phyloP scores from a whole-genome alignment of 306 rosid species.

The Begonia fuchsioides region DNA sequence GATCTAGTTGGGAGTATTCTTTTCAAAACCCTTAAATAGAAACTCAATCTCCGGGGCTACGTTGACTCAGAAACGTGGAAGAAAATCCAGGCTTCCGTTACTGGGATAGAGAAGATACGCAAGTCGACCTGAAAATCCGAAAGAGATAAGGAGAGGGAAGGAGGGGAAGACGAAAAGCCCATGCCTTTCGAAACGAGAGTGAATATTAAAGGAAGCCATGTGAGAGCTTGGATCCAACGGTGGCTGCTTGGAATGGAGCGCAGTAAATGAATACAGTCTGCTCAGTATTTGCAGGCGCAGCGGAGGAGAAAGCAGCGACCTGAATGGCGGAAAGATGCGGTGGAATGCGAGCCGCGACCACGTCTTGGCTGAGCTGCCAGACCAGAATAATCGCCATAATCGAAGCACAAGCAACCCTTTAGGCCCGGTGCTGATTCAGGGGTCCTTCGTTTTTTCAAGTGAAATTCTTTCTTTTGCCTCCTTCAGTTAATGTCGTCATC shows the following conservation, averaged over 20 bases:
- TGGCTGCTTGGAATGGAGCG: conserved; percentile 4
- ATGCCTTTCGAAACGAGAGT: conserved; percentile 2
- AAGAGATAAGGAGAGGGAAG: conserved; percentile 1
- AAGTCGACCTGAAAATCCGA: too few relatives aligned
- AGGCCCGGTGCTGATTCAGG: too few relatives aligned
- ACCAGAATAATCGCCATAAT: not conserved
- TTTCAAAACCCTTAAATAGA: too few relatives aligned
- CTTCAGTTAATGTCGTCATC: too few relatives aligned
- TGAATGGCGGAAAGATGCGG: conserved; percentile 10
- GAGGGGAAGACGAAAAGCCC: not conserved
- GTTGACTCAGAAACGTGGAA: not conserved
- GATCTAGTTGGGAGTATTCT: too few relatives aligned
- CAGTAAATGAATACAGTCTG: conserved; percentile 16
- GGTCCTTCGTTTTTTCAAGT: too few relatives aligned
- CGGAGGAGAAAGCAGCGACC: conserved; percentile 18
- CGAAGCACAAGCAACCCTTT: too few relatives aligned
- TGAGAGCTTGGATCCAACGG: conserved; percentile 10
- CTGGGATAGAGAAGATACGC: conserved; percentile 6
- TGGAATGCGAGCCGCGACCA: conserved; percentile 25
- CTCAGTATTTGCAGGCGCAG: conserved; percentile 6
- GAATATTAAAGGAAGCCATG: conserved; percentile 18
- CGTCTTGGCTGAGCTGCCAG: conserved; percentile 1
- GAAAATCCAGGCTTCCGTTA: conserved; percentile 5
- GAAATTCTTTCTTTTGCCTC: too few relatives aligned
- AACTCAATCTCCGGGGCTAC: too few relatives aligned